A percentile compares a stretch with the other conserved stretches of the same genome.
Evolutionary conservation across 1,284 basidiomycete genomes (phyloP).

Genomic region (Serendipita sp.): DNA sequence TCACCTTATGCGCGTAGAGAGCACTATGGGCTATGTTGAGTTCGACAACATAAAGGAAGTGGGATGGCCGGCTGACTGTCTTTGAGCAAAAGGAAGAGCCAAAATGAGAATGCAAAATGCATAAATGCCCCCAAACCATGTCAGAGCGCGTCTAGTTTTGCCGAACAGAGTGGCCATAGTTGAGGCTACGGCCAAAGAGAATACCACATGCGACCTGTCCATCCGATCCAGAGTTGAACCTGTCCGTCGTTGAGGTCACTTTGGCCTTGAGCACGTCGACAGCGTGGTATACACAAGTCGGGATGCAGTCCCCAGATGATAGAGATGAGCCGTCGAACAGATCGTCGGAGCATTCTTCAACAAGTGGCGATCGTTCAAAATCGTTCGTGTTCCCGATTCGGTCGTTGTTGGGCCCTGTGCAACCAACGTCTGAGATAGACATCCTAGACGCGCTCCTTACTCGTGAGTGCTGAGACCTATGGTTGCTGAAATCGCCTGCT

Average conservation of each 20-base stretch:
- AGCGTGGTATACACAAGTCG: neutral
- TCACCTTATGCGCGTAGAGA: constrained; percentile 55
- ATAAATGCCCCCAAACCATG: constrained; percentile 40
- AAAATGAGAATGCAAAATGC: constrained; percentile 38
- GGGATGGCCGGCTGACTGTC: constrained; percentile 38
- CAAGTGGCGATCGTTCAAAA: neutral
- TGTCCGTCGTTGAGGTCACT: neutral
- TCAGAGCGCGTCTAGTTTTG: constrained; percentile 15
- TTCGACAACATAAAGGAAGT: neutral
- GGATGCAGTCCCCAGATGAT: neutral
- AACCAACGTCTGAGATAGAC: neutral
- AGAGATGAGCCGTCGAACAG: neutral
- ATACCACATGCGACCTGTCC: neutral
- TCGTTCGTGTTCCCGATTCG: constrained; percentile 1
- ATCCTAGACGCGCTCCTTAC: neutral
- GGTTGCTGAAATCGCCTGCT: neutral
- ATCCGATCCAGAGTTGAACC: neutral
- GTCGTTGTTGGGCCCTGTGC: neutral
- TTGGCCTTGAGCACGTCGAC: neutral
- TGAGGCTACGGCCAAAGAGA: neutral
- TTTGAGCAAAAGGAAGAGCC: constrained; percentile 50
- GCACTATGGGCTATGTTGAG: constrained; percentile 22
- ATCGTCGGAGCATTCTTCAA: neutral
- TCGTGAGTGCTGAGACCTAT: neutral
- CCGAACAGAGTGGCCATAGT: neutral